These are phyloP conservation scores for Yamadazyma membranifaciens DNA, from an alignment of 1,139 yeast species.

Conservation along the genomic window DNA sequence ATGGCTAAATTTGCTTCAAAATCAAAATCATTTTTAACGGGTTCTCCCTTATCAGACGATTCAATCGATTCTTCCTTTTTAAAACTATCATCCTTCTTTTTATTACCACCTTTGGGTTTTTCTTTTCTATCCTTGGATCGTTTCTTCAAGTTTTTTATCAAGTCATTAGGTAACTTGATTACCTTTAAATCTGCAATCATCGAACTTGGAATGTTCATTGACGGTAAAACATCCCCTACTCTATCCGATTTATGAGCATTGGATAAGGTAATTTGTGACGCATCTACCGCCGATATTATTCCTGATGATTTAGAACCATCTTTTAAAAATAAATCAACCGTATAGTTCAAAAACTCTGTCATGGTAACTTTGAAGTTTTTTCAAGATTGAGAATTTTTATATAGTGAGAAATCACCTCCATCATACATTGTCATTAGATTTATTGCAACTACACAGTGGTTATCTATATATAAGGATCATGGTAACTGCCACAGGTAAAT, in stretches of 20 bases:
- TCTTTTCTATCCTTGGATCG: constrained; percentile 16
- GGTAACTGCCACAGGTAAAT: not conserved
- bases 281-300: constrained; percentile 42
- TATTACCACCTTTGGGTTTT: constrained; percentile 6
- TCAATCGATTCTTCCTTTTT: not conserved
- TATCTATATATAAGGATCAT: too few relatives aligned
- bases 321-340: constrained; percentile 49
- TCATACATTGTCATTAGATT: too few relatives aligned
- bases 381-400: not conserved
- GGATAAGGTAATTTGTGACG: constrained; percentile 36
- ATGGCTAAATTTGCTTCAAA: constrained; percentile 78
- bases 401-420: not conserved
- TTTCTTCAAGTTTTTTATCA: constrained; percentile 12
- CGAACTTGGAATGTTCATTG: constrained; percentile 27
- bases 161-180: constrained; percentile 43
- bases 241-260: constrained; percentile 26
- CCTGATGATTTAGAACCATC: constrained; percentile 49
- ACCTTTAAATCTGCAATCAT: constrained; percentile 51
- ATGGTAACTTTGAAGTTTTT: constrained; percentile 9
- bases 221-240: constrained; percentile 9
- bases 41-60: constrained; percentile 2
- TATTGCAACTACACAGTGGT: too few relatives aligned
- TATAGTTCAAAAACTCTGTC: constrained; percentile 54
- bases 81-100: not conserved
- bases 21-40: constrained; percentile 60